Evolutionary conservation across 2,329 filamentous ascomycete species (phyloP).

Genomic region (Alternaria brassicae): DNA sequence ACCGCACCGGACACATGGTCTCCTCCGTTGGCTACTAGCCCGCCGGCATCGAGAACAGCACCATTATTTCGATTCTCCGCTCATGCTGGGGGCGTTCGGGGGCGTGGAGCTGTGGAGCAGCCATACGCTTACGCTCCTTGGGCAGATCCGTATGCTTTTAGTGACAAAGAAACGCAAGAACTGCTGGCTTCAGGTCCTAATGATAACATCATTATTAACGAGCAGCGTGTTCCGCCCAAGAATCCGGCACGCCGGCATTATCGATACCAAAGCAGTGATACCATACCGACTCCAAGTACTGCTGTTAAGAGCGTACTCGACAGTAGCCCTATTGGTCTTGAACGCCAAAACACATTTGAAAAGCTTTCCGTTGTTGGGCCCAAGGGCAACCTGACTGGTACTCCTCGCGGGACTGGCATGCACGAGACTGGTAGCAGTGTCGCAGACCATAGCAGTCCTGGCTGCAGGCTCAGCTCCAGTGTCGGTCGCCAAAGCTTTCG

Average conservation of each 20-base stretch:
- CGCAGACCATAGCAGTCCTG: slow-evolving; percentile 48
- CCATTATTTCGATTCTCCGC: slow-evolving; percentile 22
- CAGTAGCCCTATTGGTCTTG: slow-evolving; percentile 6
- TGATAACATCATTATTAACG: slow-evolving; percentile 42
- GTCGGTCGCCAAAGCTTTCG: slow-evolving; percentile 20
- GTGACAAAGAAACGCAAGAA: slow-evolving; percentile 44
- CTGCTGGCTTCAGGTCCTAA: slow-evolving; percentile 47
- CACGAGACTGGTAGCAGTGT: slow-evolving; percentile 50
- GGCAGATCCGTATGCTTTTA: slow-evolving; percentile 34
- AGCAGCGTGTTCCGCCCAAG: slow-evolving; percentile 14
- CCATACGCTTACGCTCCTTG: slow-evolving; percentile 28
- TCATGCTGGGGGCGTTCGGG: not conserved
- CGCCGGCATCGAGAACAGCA: slow-evolving; percentile 26
- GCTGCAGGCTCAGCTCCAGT: slow-evolving; percentile 29
- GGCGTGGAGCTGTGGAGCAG: slow-evolving; percentile 16
- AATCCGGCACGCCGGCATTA: slow-evolving; percentile 1
- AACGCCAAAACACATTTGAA: slow-evolving; percentile 46
- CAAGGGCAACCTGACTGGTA: slow-evolving; percentile 49
- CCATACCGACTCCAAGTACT: slow-evolving; percentile 9
- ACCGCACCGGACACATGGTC: slow-evolving; percentile 15
- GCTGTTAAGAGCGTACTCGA: not conserved
- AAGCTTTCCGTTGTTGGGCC: slow-evolving; percentile 45
- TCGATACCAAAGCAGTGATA: slow-evolving; percentile 3
- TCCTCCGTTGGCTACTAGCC: slow-evolving; percentile 16
- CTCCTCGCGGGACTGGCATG: slow-evolving; percentile 46